Percentiles rank a stretch among this genome's conserved stretches.
Evolutionary conservation across 2,329 filamentous ascomycete species (phyloP).

Genomic region (Cladosporium phlei): DNA sequence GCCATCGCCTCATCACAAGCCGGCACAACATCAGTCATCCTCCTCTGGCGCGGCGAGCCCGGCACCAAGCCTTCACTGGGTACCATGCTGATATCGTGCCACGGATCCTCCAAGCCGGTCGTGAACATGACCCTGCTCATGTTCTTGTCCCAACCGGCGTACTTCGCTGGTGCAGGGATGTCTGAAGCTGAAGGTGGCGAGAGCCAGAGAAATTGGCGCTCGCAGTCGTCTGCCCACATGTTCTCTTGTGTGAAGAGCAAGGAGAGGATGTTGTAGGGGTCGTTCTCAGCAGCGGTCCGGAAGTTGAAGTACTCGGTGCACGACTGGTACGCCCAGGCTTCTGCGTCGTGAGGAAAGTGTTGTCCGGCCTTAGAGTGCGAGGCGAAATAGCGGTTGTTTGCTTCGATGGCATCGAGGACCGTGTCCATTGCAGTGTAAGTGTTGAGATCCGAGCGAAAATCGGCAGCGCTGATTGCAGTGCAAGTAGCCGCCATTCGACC

Average conservation of each 20-base stretch:
- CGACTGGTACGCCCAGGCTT: conserved; percentile 20
- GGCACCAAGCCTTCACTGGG: conserved; percentile 13
- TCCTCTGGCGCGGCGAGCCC: conserved; percentile 15
- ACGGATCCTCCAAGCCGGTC: conserved; percentile 20
- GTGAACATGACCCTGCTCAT: conserved; percentile 21
- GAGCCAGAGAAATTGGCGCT: conserved; percentile 15
- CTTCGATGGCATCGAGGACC: conserved; percentile 17
- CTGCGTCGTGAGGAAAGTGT: conserved; percentile 15
- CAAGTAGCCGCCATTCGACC: background rate
- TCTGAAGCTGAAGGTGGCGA: conserved; percentile 15
- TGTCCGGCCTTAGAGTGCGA: background rate
- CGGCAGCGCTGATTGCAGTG: background rate
- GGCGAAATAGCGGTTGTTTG: conserved; percentile 18
- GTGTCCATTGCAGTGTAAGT: background rate
- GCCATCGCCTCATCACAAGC: conserved; percentile 17
- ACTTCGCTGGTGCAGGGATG: conserved; percentile 15
- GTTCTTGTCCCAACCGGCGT: conserved; percentile 21
- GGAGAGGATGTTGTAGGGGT: conserved; percentile 19
- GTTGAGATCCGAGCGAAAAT: background rate
- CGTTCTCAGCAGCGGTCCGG: conserved; percentile 17
- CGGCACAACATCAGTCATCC: conserved; percentile 14
- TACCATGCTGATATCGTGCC: conserved; percentile 17
- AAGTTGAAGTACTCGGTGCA: conserved; percentile 22
- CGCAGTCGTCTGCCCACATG: conserved; percentile 15
- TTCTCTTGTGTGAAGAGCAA: conserved; percentile 13